Conservation (phyloP, 768 basidiomycete species). For the Mycena latifolia region DNA sequence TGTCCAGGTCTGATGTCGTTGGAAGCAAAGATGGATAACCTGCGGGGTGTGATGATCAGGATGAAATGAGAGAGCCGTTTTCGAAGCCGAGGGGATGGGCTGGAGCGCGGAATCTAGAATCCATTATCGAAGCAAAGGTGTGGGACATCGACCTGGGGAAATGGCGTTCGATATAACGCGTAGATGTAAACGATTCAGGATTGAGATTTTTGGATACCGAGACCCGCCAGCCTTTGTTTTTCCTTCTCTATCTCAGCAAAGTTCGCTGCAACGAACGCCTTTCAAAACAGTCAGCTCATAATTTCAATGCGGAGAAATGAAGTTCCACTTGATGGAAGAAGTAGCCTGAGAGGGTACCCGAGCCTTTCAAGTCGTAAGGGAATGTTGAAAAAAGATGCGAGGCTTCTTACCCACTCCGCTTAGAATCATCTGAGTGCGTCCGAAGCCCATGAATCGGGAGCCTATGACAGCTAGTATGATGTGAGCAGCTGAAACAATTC, state of each 20-base stretch:
- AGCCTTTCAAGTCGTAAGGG: neutral
- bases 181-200: too few relatives aligned
- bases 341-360: neutral
- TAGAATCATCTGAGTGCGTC: conserved; percentile 6
- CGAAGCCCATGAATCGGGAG: conserved; percentile 14
- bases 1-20: too few relatives aligned
- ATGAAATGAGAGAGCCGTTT: too few relatives aligned
- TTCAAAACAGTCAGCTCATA: neutral
- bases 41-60: too few relatives aligned
- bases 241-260: conserved; percentile 9
- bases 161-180: too few relatives aligned
- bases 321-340: neutral
- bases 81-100: too few relatives aligned
- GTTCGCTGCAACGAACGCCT: conserved; percentile 9
- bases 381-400: neutral
- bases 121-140: too few relatives aligned
- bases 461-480: conserved; percentile 1
- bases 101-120: too few relatives aligned
- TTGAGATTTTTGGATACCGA: too few relatives aligned
- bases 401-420: neutral
- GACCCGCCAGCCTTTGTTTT: neutral
- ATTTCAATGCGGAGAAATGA: neutral
- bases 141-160: too few relatives aligned
- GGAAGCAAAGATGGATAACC: too few relatives aligned
- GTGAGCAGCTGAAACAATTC: neutral